Conservation (phyloP, 2,329 filamentous ascomycete species). For the Beauveria bassiana region DNA sequence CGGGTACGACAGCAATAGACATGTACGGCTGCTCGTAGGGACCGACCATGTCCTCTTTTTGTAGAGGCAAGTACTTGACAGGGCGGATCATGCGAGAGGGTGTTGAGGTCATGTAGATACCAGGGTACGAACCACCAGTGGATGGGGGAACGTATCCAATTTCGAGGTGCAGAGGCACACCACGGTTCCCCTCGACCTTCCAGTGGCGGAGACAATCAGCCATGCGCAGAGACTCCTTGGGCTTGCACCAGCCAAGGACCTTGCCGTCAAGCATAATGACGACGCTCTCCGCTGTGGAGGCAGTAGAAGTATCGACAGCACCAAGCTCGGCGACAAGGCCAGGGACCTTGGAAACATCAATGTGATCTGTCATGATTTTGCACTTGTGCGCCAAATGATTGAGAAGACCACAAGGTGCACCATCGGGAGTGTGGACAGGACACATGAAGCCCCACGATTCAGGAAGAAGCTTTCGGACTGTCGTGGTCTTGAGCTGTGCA, state of each 20-base stretch:
- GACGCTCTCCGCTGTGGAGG: conserved; percentile 74
- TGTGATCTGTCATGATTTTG: conserved; percentile 67
- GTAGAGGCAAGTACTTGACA: conserved; percentile 83
- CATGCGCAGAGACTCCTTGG: conserved; percentile 72
- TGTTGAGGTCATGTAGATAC: conserved; percentile 86
- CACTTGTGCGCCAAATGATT: conserved; percentile 97
- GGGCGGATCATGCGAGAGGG: conserved; percentile 82
- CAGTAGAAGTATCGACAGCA: conserved; percentile 65
- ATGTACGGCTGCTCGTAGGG: conserved; percentile 97
- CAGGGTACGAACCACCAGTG: conserved; percentile 88
- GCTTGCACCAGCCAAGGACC: conserved; percentile 84
- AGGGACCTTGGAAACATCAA: conserved; percentile 70
- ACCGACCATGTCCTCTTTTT: conserved; percentile 80
- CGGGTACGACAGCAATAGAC: conserved; percentile 88
- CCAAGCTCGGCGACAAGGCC: conserved; percentile 71
- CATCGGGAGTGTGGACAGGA: conserved; percentile 95
- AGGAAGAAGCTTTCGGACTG: conserved; percentile 87
- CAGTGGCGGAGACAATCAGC: conserved; percentile 84
- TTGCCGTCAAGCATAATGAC: conserved; percentile 85
- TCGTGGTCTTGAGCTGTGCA: conserved; percentile 92
- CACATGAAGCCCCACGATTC: conserved; percentile 98
- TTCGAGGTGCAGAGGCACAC: conserved; percentile 76
- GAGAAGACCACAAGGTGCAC: conserved; percentile 84
- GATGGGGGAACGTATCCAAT: conserved; percentile 87
- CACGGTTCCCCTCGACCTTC: conserved; percentile 84